These are phyloP conservation scores for Casuarina cunninghamiana DNA, from an alignment of 306 rosid species.

Conservation along the genomic window DNA sequence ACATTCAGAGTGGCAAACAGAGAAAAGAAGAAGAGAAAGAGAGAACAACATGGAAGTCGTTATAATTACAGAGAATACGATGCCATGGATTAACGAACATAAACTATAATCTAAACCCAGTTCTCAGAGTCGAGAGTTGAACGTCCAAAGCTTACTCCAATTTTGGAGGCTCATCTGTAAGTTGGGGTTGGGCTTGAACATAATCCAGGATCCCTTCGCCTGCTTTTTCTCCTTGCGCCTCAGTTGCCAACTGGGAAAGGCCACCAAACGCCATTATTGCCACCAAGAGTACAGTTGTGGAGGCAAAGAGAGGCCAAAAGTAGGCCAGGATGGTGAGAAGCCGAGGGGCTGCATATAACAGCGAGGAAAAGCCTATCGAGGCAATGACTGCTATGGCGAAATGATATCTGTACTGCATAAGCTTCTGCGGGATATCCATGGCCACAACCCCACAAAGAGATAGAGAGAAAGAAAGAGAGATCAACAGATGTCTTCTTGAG, in stretches of 20 bases:
- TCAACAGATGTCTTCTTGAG: not conserved
- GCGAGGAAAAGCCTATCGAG: constrained; percentile 39
- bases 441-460: not conserved
- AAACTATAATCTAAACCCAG: not conserved
- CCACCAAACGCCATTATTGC: constrained; percentile 61
- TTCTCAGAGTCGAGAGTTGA: not conserved
- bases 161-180: constrained; percentile 26
- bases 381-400: constrained; percentile 48
- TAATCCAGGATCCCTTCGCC: constrained; percentile 74
- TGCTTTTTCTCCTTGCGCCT: constrained; percentile 50
- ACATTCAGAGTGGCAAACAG: not conserved
- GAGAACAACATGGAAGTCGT: not conserved
- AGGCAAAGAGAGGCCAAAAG: constrained; percentile 87
- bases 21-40: too few species aligned
- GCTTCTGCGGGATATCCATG: constrained; percentile 58
- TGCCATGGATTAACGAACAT: not conserved
- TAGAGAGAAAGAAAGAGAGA: constrained; percentile 31
- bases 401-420: constrained; percentile 59
- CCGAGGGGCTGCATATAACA: constrained; percentile 62
- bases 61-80: not conserved
- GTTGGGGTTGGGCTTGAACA: constrained; percentile 56
- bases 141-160: not conserved
- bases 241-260: constrained; percentile 48
- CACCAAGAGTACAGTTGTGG: constrained; percentile 67
- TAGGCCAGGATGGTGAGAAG: constrained; percentile 55